phyloP scores from a whole-genome alignment of 164 flowering plant species.

The Nymphaea colorata region DNA sequence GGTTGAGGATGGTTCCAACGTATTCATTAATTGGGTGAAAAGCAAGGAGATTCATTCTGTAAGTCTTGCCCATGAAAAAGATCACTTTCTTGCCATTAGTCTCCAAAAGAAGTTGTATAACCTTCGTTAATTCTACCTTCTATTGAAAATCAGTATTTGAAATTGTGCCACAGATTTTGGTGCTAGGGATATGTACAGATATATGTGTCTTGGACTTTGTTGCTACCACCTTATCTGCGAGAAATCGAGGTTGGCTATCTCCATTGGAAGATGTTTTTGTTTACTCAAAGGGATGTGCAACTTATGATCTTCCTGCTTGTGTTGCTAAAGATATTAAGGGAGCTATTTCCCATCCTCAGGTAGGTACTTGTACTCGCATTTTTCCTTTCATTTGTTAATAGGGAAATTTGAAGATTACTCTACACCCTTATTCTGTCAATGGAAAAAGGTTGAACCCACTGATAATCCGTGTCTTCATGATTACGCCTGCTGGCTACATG shows the following conservation, averaged over 20 bases:
- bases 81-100: not conserved
- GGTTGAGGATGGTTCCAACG: constrained; percentile 81
- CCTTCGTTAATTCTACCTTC: not conserved
- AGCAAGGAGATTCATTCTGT: constrained; percentile 54
- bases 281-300: constrained; percentile 78
- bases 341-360: constrained; percentile 84
- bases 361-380: constrained; percentile 36
- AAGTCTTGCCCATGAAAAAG: constrained; percentile 12
- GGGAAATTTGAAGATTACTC: not conserved
- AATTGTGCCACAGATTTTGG: constrained; percentile 41
- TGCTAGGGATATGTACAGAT: constrained; percentile 90
- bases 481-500: not conserved
- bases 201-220: constrained; percentile 87
- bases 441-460: not conserved
- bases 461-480: not conserved
- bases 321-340: constrained; percentile 43
- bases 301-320: constrained; percentile 58
- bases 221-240: constrained; percentile 61
- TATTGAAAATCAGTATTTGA: no score
- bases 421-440: not conserved
- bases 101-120: not conserved
- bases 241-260: constrained; percentile 55
- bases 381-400: not conserved
- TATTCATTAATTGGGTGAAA: constrained; percentile 68
- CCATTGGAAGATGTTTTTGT: constrained; percentile 75